Percentiles rank a stretch among this genome's conserved stretches.
Evolutionary conservation across 2,329 filamentous ascomycete species (phyloP).

Genomic region (Diaporthe capsici): DNA sequence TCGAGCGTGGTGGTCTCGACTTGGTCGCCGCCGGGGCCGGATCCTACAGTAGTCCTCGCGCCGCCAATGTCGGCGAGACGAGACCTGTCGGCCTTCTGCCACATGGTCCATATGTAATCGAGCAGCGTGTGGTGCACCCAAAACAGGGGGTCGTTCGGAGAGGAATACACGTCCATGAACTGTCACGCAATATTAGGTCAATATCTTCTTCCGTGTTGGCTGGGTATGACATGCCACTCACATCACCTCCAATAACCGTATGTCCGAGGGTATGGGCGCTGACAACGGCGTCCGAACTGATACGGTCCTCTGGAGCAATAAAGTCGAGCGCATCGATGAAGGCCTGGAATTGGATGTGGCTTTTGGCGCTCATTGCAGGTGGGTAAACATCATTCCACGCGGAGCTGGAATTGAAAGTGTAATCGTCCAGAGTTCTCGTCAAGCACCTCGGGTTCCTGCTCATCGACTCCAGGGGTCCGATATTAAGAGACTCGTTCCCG

Average conservation of each 20-base stretch:
- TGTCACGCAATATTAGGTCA: background rate
- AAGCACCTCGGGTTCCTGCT: background rate
- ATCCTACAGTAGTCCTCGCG: background rate
- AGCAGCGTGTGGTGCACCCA: conserved; percentile 52
- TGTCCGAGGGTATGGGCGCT: background rate
- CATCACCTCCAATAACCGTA: background rate
- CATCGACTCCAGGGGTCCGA: background rate
- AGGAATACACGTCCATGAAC: conserved; percentile 43
- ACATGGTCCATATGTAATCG: conserved; percentile 44
- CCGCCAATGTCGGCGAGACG: conserved; percentile 28
- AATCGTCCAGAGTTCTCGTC: background rate
- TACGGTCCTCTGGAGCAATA: background rate
- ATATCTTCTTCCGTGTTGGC: background rate
- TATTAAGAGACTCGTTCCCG: background rate
- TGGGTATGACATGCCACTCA: background rate
- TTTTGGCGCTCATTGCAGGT: conserved; percentile 2
- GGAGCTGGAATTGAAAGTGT: background rate
- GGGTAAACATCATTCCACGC: background rate
- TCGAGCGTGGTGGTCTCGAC: conserved; percentile 2
- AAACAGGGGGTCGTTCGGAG: conserved; percentile 50
- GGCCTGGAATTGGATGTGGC: background rate
- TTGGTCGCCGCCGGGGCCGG: background rate
- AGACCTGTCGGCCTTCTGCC: conserved; percentile 40
- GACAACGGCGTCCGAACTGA: background rate
- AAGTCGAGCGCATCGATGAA: background rate